phyloP scores from a whole-genome alignment of 352 stramenopile genomes.

The Globisporangium cylindrosporum region DNA sequence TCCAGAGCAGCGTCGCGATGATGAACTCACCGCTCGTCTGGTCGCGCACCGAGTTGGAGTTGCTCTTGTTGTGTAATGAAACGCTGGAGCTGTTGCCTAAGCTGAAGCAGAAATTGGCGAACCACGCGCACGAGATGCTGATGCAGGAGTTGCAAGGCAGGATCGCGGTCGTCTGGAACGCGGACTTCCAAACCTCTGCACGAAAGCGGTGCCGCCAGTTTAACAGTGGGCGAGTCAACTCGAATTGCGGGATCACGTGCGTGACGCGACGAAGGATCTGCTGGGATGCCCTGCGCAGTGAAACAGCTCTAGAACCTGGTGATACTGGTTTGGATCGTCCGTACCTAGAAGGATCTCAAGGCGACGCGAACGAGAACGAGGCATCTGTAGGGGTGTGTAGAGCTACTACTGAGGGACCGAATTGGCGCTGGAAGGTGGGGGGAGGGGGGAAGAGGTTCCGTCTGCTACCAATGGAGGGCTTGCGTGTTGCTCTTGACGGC shows the following conservation, averaged over 20 bases:
- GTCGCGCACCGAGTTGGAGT: slow-evolving; percentile 18
- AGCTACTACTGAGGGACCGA: not conserved
- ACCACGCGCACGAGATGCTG: slow-evolving; percentile 24
- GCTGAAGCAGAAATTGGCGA: slow-evolving; percentile 26
- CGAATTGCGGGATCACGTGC: not conserved
- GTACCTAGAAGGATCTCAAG: no score
- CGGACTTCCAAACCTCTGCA: not conserved
- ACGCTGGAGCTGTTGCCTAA: slow-evolving; percentile 26
- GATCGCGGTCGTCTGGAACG: not conserved
- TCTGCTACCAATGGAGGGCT: not conserved
- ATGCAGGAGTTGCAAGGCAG: slow-evolving; percentile 25
- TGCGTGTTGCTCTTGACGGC: not conserved
- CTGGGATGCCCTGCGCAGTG: not conserved
- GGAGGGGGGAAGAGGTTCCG: not conserved
- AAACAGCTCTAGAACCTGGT: not conserved
- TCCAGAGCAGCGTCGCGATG: slow-evolving; percentile 29
- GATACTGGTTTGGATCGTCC: no score
- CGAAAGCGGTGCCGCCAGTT: slow-evolving; percentile 5
- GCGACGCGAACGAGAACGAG: not conserved
- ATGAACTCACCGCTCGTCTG: slow-evolving; percentile 19
- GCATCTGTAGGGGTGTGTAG: not conserved
- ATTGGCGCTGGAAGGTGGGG: not conserved
- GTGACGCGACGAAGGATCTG: not conserved
- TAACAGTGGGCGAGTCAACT: not conserved
- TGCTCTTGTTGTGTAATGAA: not conserved